phyloP scores from a whole-genome alignment of 2,329 filamentous ascomycete genomes.

The Claviceps spartinae region DNA sequence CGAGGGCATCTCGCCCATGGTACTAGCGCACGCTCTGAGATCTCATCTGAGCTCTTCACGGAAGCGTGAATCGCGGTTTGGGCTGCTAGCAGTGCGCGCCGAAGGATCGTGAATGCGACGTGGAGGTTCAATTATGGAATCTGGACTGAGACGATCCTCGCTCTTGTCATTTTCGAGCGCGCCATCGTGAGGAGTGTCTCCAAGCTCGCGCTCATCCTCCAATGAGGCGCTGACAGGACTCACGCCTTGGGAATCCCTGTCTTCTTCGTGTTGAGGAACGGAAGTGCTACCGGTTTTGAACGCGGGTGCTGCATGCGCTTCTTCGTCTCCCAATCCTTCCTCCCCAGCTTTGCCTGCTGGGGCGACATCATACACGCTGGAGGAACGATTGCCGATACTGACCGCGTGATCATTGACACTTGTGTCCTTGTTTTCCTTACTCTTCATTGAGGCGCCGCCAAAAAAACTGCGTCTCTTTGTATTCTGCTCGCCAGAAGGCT shows the following conservation, averaged over 20 bases:
- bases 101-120: constrained; percentile 20
- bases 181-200: constrained; percentile 15
- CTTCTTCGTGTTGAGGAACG: constrained; percentile 10
- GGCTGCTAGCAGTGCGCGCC: constrained; percentile 32
- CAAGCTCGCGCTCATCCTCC: constrained; percentile 31
- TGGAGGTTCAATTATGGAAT: constrained; percentile 23
- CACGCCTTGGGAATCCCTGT: constrained; percentile 21
- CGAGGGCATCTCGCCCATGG: too few relatives aligned
- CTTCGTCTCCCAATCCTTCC: constrained; percentile 2
- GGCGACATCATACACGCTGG: constrained; percentile 33
- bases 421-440: constrained; percentile 25
- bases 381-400: constrained; percentile 27
- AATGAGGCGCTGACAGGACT: constrained; percentile 20
- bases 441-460: constrained; percentile 35
- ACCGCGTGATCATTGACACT: constrained; percentile 33
- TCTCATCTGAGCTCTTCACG: constrained; percentile 35
- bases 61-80: constrained; percentile 44
- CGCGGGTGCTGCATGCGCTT: not conserved
- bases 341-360: constrained; percentile 25
- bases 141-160: constrained; percentile 5
- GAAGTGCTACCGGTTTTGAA: constrained; percentile 9
- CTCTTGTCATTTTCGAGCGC: constrained; percentile 5
- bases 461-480: constrained; percentile 30
- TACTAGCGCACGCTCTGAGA: not conserved
- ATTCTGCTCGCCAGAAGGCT: constrained; percentile 24